Evolutionary conservation across 208 protist genomes (phyloP), one percentile per base, ranked within the genome.

Genomic region (Leishmania mexicana): DNA sequence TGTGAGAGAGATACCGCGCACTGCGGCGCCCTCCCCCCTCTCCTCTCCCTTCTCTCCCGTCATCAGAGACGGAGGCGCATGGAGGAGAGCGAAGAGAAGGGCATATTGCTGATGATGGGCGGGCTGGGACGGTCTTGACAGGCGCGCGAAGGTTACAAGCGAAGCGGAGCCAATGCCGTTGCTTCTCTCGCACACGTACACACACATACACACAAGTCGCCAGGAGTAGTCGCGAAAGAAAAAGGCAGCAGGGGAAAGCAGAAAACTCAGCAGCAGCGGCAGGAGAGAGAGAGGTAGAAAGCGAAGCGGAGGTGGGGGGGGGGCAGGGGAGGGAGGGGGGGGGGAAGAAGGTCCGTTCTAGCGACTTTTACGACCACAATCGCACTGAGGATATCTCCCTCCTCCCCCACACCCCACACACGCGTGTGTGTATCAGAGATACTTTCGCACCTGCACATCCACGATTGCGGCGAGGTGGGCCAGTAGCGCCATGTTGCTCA

Each of bases 391-490:
- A 71, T n/a, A 28, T 47, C 31, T 19, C 6, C 3, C 65, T 38
- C 19, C 19, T 11, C n/a, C 13, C 64, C 38, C 0, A 17, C 40
- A 11, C 65, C 24, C 24, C 40, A 35, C 45, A 45, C 45, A 13
- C 10, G 7, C 45, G 0, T 8, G 21, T 2, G 67, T 53, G 17
- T 7, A 74, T 76, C 51, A 76, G 31, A 76, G 73, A 35, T 62
- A 45, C 51, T 28, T 57, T 28, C 73, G 47, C 7, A 76, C 51
- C n/a, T 76, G 73, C 35, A n/a, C 35, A 47, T 76, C 73, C 45
- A 76, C 73, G 35, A 35, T 57, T 28, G 47, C 51, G 73, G 73
- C 73, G 73, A 76, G 73, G 51, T 76, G 35, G 21, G 53, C 73
- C 31, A 76, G 73, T 62, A 42, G 31, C 31, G n/a, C 51, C 51